A percentile compares a stretch with the other conserved stretches of the same genome.
Conservation (phyloP, 1,284 basidiomycete genomes). For the Ustilago cynodontis region DNA sequence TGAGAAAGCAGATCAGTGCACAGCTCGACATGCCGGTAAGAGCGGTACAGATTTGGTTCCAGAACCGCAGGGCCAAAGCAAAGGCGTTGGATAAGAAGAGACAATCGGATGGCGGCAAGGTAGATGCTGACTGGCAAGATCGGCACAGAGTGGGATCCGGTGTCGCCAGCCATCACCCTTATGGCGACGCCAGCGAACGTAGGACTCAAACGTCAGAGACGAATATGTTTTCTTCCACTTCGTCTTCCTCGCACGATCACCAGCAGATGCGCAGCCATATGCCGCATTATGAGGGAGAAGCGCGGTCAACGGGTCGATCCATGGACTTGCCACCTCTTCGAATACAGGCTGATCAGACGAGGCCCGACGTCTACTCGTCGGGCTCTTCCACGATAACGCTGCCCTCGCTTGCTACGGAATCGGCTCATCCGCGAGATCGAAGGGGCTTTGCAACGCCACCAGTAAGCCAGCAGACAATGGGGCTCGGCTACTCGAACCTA, state of each 20-base stretch:
- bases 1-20: conserved; percentile 52
- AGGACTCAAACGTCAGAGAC: conserved; percentile 4
- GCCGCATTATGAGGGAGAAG: background rate
- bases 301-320: background rate
- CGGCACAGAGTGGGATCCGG: conserved; percentile 4
- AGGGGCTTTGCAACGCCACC: background rate
- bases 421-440: background rate
- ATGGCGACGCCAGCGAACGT: conserved; percentile 9
- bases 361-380: conserved; percentile 1
- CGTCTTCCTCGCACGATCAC: background rate
- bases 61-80: conserved; percentile 62
- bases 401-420: conserved; percentile 5
- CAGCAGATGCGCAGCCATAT: conserved; percentile 3
- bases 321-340: conserved; percentile 32
- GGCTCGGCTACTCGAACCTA: background rate
- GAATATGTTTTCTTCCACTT: background rate
- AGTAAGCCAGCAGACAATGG: background rate
- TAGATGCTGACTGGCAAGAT: background rate
- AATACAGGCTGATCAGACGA: conserved; percentile 4
- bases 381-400: conserved; percentile 1
- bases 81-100: conserved; percentile 56
- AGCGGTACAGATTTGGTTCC: conserved; percentile 63
- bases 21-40: conserved; percentile 62
- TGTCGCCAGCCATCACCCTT: conserved; percentile 10
- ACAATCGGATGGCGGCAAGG: conserved; percentile 1